Base-by-base conservation (phyloP, 1,139 yeast species). In the Geotrichum bryndzae region DNA sequence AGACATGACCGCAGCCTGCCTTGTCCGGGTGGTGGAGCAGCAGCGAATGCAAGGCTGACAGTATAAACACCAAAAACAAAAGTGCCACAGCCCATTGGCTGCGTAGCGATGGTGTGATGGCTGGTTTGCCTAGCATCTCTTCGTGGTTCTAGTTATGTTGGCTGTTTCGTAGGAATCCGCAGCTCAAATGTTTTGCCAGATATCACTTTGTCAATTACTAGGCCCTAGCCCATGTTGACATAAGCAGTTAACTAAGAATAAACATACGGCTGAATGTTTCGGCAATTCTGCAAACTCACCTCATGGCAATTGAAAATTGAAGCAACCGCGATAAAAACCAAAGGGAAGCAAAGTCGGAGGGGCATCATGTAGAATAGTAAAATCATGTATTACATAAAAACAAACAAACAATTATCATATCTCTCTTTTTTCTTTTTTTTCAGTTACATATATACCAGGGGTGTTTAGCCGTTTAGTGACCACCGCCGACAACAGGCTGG, bases 401-500 rank as follows among this genome's bases (percentile, higher is more conserved):
- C 41, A 41, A 41, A 2, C 23, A n/a, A 41, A 5, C 3, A 41
- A 5, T 41, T 15, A 18, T 15, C 2, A 41, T 41, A n/a, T 41
- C 18, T 38, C 15, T 10, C 8, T 38, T 38, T 38, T 38, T 41
- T n/a, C 18, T 18, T 18, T 18, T 18, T 18, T 18, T 18, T 18
- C 18, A 18, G 18, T 15, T n/a, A 7, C 18, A n/a, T n/a, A 2
- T 41, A n/a, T 3, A n/a, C 48, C 18, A 15, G 18, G 3, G n/a
- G 22, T n/a, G n/a, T 41, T 41, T 54, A 58, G 45, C 54, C 5
- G n/a, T 41, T 41, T 54, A 58, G 45, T 58, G 61, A 22, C 61
- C 61, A 11, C 57, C 57, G 46, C 61, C 61, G 27, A 54, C 57
- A 31, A 41, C 51, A 46, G 45, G 72, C 67, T 84, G 83, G 60